Conservation (phyloP, 441 rosid species). For the Syzygium malaccense region DNA sequence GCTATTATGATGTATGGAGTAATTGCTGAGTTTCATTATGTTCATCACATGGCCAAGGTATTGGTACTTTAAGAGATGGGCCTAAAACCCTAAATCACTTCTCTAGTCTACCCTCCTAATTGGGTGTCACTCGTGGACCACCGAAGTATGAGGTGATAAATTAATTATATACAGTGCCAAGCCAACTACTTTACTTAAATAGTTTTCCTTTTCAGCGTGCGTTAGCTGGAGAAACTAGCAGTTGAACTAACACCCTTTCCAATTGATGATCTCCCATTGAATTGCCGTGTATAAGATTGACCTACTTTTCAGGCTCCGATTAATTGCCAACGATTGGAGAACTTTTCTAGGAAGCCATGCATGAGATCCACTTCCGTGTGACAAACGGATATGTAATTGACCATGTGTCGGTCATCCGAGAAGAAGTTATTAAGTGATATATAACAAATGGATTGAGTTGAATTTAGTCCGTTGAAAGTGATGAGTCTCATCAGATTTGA, state of each 20-base stretch:
- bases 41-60: background rate
- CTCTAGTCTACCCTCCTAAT: background rate
- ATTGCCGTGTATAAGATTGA: background rate
- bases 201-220: background rate
- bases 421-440: background rate
- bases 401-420: fast-evolving
- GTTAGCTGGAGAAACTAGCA: background rate
- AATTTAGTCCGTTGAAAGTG: fast-evolving
- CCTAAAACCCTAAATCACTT: background rate
- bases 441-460: background rate
- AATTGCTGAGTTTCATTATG: background rate
- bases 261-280: background rate
- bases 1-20: background rate
- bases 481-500: fast-evolving
- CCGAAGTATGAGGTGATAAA: background rate
- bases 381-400: background rate
- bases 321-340: background rate
- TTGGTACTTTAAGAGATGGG: background rate
- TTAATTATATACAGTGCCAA: background rate
- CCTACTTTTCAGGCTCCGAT: background rate
- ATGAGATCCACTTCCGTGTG: background rate
- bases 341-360: background rate
- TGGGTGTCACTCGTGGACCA: background rate
- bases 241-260: background rate
- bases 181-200: background rate